phyloP scores from a whole-genome alignment of 2,329 filamentous ascomycete genomes.

The Aspergillus hiratsukae region DNA sequence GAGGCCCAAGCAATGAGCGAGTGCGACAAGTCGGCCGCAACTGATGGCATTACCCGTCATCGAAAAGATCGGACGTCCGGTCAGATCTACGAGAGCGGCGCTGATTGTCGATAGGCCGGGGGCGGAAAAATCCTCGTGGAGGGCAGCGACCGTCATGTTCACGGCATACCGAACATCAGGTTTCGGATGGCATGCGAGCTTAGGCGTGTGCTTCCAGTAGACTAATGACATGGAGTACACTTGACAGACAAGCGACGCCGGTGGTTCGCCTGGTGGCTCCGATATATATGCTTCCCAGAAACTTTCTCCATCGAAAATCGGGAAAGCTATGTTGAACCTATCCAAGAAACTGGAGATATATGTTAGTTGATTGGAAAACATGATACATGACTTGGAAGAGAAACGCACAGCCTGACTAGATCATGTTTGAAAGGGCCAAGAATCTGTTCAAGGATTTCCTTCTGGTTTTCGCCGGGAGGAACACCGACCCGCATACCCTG shows the following conservation, averaged over 20 bases:
- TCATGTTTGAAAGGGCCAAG: constrained; percentile 52
- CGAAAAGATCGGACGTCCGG: constrained; percentile 56
- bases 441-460: constrained; percentile 55
- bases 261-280: constrained; percentile 46
- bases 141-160: constrained; percentile 57
- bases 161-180: constrained; percentile 59
- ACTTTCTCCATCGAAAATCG: constrained; percentile 53
- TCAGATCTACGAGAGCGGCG: constrained; percentile 55
- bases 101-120: constrained; percentile 57
- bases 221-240: constrained; percentile 56
- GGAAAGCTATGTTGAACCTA: constrained; percentile 57
- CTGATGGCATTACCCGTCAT: constrained; percentile 56
- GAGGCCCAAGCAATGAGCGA: constrained; percentile 53
- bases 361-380: constrained; percentile 2
- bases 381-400: not conserved
- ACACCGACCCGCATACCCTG: constrained; percentile 44
- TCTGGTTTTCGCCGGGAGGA: constrained; percentile 46
- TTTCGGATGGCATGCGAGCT: constrained; percentile 43
- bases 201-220: constrained; percentile 52
- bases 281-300: constrained; percentile 49
- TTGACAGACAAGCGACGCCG: constrained; percentile 53
- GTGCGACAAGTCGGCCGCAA: constrained; percentile 49
- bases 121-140: constrained; percentile 57
- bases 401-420: constrained; percentile 49
- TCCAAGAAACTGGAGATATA: constrained; percentile 47